Base-by-base conservation (phyloP, 345 rosid genomes). In the Tarenaya hassleriana region DNA sequence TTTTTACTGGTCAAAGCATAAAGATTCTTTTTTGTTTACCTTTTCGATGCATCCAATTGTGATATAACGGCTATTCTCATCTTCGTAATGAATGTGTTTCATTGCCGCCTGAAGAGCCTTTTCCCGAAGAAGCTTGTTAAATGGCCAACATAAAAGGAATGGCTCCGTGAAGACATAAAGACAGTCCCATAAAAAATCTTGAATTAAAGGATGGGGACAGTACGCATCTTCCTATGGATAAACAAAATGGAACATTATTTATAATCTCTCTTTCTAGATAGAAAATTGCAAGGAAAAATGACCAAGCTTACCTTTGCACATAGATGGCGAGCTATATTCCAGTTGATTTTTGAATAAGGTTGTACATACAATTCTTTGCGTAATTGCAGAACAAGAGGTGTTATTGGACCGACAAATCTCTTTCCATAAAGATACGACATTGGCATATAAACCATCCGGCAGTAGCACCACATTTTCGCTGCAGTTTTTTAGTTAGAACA, bases 391-490 rank as follows among this genome's bases (percentile, higher is more conserved):
- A 80, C 66, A 37, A 80, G 75, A 46, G 81, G 74, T 39, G 70
- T 80, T 70, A 77, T 66, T 24, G 77, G 71, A 32, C 81, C 87
- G 3, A 80, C 79, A 2, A 80, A 80, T 52, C 69, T 74, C 67
- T 71, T 80, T 16, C 83, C 86, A 13, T 80, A 80, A 16, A 80
- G 67, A 60, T 80, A 80, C 20, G 87, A 80, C 87, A 77, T 80
- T 4, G 87, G 87, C 83, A 80, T 75, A 64, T 80, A 80, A 39
- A 76, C 73, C 74, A 77, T 37, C 20, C 87, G 83, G 66, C 77
- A 66, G 56, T 80, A 75, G 64, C 83, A 77, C 75, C 79, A 75
- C 83, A 80, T 77, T 63, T 80, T 73, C 3, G 70, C 83, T 80
- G 77, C 73, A 57, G n/a, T 1, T 45, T 18, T 47, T 33, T 14